These are phyloP conservation scores for Leccinum fibrillosum DNA, from an alignment of 768 basidiomycete species.

Conservation along the genomic window DNA sequence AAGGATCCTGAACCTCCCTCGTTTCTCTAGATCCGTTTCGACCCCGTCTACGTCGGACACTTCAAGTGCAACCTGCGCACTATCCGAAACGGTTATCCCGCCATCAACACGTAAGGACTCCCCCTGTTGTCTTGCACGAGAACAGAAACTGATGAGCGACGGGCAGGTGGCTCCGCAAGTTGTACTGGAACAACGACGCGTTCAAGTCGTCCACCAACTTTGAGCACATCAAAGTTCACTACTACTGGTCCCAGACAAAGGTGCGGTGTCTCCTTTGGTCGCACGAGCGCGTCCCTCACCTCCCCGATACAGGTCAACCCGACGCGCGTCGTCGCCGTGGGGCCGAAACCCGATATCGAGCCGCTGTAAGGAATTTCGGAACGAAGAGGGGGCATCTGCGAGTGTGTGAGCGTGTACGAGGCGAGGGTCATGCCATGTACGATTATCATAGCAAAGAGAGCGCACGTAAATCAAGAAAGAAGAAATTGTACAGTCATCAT, in stretches of 20 bases:
- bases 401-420: too few relatives aligned
- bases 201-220: slow-evolving; percentile 90
- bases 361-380: slow-evolving; percentile 39
- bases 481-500: not conserved
- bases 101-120: slow-evolving; percentile 52
- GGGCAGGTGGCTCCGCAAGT: slow-evolving; percentile 70
- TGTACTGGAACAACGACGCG: slow-evolving; percentile 89
- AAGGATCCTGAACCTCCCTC: not conserved
- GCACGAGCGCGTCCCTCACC: not conserved
- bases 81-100: slow-evolving; percentile 85
- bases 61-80: slow-evolving; percentile 93
- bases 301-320: slow-evolving; percentile 64
- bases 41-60: slow-evolving; percentile 84
- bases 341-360: slow-evolving; percentile 67
- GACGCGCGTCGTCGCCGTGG: slow-evolving; percentile 69
- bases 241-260: slow-evolving; percentile 36
- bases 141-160: not conserved
- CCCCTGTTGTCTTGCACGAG: not conserved
- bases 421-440: not conserved
- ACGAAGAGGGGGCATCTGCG: not conserved
- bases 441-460: not conserved
- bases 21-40: slow-evolving; percentile 68
- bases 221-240: slow-evolving; percentile 59
- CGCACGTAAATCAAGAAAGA: not conserved
- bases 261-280: slow-evolving; percentile 3